Evolutionary conservation across 2,329 filamentous ascomycete species (phyloP), one percentile per base, ranked within the genome.

Genomic region (Fusarium oxysporum): DNA sequence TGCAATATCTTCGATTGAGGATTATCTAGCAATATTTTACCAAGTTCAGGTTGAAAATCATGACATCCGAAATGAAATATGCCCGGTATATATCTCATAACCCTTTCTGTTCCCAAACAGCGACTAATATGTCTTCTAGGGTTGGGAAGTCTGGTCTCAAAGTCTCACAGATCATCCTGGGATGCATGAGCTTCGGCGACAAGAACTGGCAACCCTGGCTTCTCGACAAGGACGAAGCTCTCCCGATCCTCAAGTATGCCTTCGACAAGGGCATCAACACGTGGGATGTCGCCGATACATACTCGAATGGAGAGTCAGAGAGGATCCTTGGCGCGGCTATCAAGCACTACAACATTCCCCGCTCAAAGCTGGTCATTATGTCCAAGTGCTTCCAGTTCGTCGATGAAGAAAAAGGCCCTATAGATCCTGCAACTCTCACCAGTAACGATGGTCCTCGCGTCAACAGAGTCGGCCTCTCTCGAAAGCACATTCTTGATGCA

Each of bases 71-170:
- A 10, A 54, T 40, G 35, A 40, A 30, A n/a, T 10, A 54, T 40
- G 25, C 19, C 10, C 14, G 19, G 25, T 30, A 6, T 30, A 19
- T 10, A 23, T 30, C 19, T 30, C 3, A 30, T 3, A 2, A 0
- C 1, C 8, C 35, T 1, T 8, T n/a, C 10, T 19, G 3, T 25
- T 25, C 4, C 7, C 9, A 4, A 6, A 8, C 10, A 28, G 13
- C 16, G 2, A 25, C 25, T 25, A 19, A 56, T 11, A 1, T 10
- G 16, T 8, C 16, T 44, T 9, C 6, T 19, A 44, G 38, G 17
- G 25, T 56, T 19, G 53, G 53, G 4, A 19, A 16, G 3, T 56
- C 37, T 10, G 21, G 21, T 14, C 16, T 33, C 21, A 44, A 56
- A 23, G 28, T 21, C 8, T 55, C 28, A 4, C 21, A 33, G 6